Percentiles rank a stretch among this genome's conserved stretches.
Evolutionary conservation across 805 yeast species (phyloP).

Genomic region (Candida sakaeoensis): DNA sequence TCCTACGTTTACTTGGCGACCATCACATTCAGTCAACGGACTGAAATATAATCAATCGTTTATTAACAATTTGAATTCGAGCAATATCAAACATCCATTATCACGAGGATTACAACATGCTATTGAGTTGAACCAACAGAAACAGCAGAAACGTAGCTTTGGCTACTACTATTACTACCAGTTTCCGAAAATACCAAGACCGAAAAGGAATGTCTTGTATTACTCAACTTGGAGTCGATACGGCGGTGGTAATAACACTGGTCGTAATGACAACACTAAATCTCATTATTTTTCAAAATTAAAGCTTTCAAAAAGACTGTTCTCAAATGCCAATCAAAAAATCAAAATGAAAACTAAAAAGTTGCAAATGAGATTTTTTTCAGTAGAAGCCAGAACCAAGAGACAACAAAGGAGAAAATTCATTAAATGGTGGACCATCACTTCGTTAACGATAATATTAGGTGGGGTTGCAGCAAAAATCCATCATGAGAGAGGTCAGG

Average conservation of each 20-base stretch:
- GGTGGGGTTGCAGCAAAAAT: slow-evolving; percentile 52
- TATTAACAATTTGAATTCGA: slow-evolving; percentile 31
- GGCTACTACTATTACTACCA: slow-evolving; percentile 32
- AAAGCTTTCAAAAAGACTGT: slow-evolving; percentile 26
- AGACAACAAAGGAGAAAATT: slow-evolving; percentile 39
- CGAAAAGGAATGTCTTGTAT: slow-evolving; percentile 51
- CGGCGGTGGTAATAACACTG: slow-evolving; percentile 1
- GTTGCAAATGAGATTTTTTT: slow-evolving; percentile 38
- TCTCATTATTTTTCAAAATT: slow-evolving; percentile 18
- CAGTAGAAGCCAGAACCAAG: slow-evolving; percentile 38
- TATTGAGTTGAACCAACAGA: slow-evolving; percentile 20
- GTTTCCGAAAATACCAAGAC: slow-evolving; percentile 55
- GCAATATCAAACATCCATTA: slow-evolving; percentile 40
- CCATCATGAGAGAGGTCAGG: slow-evolving; percentile 33
- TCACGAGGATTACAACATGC: slow-evolving; percentile 39
- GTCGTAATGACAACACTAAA: slow-evolving; percentile 10
- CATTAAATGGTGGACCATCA: slow-evolving; percentile 52
- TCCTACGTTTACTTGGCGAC: slow-evolving; percentile 13
- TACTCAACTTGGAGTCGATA: slow-evolving; percentile 42
- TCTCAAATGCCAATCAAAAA: slow-evolving; percentile 35
- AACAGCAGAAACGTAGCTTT: slow-evolving; percentile 14
- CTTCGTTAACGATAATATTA: slow-evolving; percentile 49
- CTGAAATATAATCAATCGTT: slow-evolving; percentile 21
- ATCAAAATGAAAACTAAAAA: slow-evolving; percentile 32
- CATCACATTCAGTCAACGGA: slow-evolving; percentile 8